Evolutionary conservation across 805 yeast species (phyloP), one percentile per base, ranked within the genome.

Genomic region (Teunomyces panamensis): DNA sequence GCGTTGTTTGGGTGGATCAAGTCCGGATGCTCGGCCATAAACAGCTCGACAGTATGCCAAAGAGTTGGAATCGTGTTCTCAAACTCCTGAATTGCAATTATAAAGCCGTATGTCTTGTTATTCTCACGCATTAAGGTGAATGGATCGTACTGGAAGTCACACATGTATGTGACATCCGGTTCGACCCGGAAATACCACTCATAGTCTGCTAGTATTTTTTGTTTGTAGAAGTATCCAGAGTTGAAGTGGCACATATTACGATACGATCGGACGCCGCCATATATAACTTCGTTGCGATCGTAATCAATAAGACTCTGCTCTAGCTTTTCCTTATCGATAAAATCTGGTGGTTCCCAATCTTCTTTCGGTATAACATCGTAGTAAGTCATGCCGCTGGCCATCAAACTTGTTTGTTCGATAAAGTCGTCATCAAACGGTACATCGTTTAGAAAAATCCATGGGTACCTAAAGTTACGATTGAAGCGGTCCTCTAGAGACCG

Each of bases 171-270:
- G 17, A 81, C 78, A 43, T 78, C 79, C 1, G 85, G 85, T 54
- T 81, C 87, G 5, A 81, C 83, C 55, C 87, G 62, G 73, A 83
- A 81, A 49, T 78, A 78, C 70, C 82, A 81, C 41, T 75, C 80
- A 58, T 77, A 80, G 28, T 73, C 56, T 20, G 64, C 46, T 46
- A 81, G 55, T 37, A 70, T 68, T 28, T 73, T 70, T 50, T 80
- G 71, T 42, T 71, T 70, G 61, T 73, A 81, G 56, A 80, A 81
- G 49, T 68, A 69, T 1, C 94, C 94, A 7, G 85, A 75, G 64
- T 85, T 85, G 67, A 82, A 87, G 41, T 89, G 81, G 63, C 95
- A 87, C 87, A 81, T 81, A 59, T 79, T 80, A 44, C 85, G 58
- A 56, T 81, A 81, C 10, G 78, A 71, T 51, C 67, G 67, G n/a